Evolutionary conservation across 176 grass and related monocot genomes (phyloP), one percentile per base, ranked within the genome.

Genomic region (Aegilops sharonensis): DNA sequence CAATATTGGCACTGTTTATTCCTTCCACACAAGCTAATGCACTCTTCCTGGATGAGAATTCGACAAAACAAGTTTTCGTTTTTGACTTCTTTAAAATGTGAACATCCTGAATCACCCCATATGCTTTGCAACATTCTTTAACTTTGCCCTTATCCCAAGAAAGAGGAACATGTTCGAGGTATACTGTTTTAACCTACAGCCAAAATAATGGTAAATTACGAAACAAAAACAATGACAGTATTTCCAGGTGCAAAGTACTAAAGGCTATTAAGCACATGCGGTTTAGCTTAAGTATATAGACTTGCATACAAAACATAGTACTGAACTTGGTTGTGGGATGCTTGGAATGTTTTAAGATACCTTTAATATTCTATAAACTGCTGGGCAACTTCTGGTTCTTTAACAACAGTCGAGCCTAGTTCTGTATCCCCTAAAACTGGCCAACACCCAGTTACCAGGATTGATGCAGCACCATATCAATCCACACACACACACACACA

Each of bases 1-100:
- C 83, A 83, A 90, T 64, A 18, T 91, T 84, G 20, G 87, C 79
- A 83, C 78, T 88, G 52, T 88, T 98, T 83, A 95, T 76, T 81
- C 93, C 95, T 88, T 90, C 93, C 9, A 98, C 85, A 83, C 95
- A 98, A 88, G 77, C 84, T 79, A 98, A 65, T 61, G 91, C 95
- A 85, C 80, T 90, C 54, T 95, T 92, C 68, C 89, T 86, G 10
- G 85, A 93, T 84, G 81, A 84, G 87, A 95, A 98, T 88, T 92
- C 93, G 80, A 98, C 89, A 89, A 98, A 95, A 86, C 85, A 87
- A 90, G 77, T 78, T 43, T 88, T 90, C 34, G 79, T 91, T 80
- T 88, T 89, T 80, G 71, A 72, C 31, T 18, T 88, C 57, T 87
- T 90, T 47, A 70, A 80, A 86, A 95, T 20, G 78, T 81, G 66